Conservation (phyloP, 495 filamentous ascomycete genomes). For the Lindgomyces ingoldianus region DNA sequence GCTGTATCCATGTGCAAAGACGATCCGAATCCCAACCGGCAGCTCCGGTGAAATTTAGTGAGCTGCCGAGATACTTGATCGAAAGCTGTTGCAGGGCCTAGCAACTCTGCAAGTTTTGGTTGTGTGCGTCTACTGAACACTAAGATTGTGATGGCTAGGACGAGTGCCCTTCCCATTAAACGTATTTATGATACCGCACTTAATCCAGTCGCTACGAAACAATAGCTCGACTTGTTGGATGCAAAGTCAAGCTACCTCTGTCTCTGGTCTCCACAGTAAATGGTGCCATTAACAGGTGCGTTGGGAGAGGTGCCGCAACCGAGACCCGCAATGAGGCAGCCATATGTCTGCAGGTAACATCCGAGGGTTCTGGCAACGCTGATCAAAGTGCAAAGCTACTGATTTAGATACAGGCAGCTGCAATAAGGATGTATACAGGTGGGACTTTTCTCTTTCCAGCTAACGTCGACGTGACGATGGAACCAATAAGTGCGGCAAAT, state of each 20-base stretch:
- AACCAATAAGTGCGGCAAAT: neutral
- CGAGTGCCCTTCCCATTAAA: slow-evolving; percentile 10
- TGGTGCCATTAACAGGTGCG: neutral
- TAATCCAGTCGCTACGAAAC: neutral
- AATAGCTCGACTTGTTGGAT: neutral
- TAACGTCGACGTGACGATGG: neutral
- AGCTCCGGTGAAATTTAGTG: neutral
- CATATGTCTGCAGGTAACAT: neutral
- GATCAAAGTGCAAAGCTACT: slow-evolving; percentile 1
- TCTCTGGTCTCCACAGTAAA: slow-evolving; percentile 7
- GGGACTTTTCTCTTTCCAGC: neutral
- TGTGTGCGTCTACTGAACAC: slow-evolving; percentile 2
- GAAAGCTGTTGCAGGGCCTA: neutral
- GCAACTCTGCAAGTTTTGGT: neutral
- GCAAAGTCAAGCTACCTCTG: neutral
- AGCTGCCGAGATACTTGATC: neutral
- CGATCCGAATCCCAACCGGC: neutral
- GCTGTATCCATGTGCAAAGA: slow-evolving; percentile 17
- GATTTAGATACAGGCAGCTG: neutral
- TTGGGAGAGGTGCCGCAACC: slow-evolving; percentile 5
- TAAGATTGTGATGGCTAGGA: slow-evolving; percentile 4
- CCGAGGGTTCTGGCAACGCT: neutral
- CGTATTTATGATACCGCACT: slow-evolving; percentile 9
- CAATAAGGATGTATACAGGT: slow-evolving; percentile 1
- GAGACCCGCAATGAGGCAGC: slow-evolving; percentile 19